phyloP scores from a whole-genome alignment of 257 asterid genomes.

The Petunia secreta region DNA sequence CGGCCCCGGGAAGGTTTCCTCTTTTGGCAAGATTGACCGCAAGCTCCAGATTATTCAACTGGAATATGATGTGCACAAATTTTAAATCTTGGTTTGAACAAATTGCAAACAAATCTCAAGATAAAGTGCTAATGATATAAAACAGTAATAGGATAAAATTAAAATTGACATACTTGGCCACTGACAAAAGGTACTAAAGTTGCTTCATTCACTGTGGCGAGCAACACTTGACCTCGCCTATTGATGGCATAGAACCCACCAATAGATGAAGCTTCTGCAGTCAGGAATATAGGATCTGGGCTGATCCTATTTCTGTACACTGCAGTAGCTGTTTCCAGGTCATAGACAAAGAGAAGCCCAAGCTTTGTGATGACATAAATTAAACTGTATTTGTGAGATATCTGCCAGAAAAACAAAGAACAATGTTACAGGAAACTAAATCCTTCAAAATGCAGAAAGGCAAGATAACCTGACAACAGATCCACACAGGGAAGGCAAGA shows the following conservation, averaged over 20 bases:
- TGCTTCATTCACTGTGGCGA: conserved; percentile 93
- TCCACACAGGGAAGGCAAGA: conserved; percentile 20
- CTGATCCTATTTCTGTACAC: conserved; percentile 97
- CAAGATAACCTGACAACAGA: conserved; percentile 22
- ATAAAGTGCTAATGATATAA: neutral
- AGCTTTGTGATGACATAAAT: conserved; percentile 96
- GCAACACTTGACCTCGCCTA: conserved; percentile 96
- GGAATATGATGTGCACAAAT: conserved; percentile 25
- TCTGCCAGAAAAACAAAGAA: conserved; percentile 57
- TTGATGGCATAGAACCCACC: conserved; percentile 98
- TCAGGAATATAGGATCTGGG: conserved; percentile 95
- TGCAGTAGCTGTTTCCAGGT: conserved; percentile 93
- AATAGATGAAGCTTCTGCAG: conserved; percentile 88
- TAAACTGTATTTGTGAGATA: conserved; percentile 90
- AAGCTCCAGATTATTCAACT: conserved; percentile 99
- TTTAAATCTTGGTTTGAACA: neutral
- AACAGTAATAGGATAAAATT: conserved; percentile 13
- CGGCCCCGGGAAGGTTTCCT: conserved; percentile 99
- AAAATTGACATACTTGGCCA: conserved; percentile 75
- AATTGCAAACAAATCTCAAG: neutral
- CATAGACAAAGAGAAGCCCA: conserved; percentile 98
- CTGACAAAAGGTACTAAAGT: conserved; percentile 93
- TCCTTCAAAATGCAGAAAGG: neutral
- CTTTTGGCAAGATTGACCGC: conserved; percentile 98
- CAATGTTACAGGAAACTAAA: conserved; percentile 26